These are phyloP conservation scores for Inonotus hispidus DNA, from an alignment of 1,284 basidiomycete genomes.

Conservation along the genomic window DNA sequence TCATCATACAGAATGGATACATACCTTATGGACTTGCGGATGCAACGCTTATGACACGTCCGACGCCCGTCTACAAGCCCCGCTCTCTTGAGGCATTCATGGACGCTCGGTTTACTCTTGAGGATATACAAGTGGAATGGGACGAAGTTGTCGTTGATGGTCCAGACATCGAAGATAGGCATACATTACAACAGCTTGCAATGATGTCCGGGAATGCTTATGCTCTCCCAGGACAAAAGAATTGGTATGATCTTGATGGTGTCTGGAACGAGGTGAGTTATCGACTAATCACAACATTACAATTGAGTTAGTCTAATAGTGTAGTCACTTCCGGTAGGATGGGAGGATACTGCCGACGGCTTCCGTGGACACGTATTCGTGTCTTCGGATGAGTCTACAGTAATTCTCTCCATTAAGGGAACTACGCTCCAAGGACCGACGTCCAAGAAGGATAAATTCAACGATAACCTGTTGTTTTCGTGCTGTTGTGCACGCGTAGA, in stretches of 20 bases:
- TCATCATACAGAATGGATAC: not conserved
- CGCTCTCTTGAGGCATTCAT: slow-evolving; percentile 45
- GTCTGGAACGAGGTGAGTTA: slow-evolving; percentile 69
- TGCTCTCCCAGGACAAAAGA: slow-evolving; percentile 55
- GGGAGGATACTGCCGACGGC: slow-evolving; percentile 77
- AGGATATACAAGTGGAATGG: slow-evolving; percentile 54
- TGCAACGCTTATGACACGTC: slow-evolving; percentile 29
- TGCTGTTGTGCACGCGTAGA: slow-evolving; percentile 96
- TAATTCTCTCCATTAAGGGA: slow-evolving; percentile 93
- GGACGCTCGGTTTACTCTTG: slow-evolving; percentile 36
- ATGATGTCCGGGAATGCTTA: slow-evolving; percentile 94
- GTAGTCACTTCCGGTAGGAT: slow-evolving; percentile 87
- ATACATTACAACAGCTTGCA: slow-evolving; percentile 81
- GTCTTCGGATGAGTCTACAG: slow-evolving; percentile 74
- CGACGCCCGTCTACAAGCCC: slow-evolving; percentile 58
- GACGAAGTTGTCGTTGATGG: slow-evolving; percentile 46
- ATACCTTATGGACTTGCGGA: not conserved
- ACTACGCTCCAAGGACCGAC: slow-evolving; percentile 83
- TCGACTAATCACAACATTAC: not conserved
- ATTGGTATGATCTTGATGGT: slow-evolving; percentile 80
- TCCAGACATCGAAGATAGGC: slow-evolving; percentile 73
- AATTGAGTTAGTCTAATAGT: not conserved
- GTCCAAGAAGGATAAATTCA: slow-evolving; percentile 90
- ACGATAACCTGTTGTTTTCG: slow-evolving; percentile 95
- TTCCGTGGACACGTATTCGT: slow-evolving; percentile 90